Evolutionary conservation across 768 basidiomycete species (phyloP).

Genomic region (Russula earlei): DNA sequence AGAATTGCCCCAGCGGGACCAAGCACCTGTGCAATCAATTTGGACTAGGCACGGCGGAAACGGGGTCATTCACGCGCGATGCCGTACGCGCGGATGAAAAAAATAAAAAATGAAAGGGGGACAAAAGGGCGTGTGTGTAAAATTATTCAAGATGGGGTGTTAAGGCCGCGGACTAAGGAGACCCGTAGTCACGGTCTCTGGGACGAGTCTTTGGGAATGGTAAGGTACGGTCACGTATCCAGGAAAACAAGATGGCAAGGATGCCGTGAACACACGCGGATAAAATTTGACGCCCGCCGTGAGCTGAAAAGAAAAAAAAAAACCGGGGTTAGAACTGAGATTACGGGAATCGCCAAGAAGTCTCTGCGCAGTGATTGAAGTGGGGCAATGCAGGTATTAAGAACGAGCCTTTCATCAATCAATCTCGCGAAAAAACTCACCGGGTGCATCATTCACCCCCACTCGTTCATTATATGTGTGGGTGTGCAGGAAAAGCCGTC

Average conservation of each 20-base stretch:
- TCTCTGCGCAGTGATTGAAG: not conserved
- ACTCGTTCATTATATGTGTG: not conserved
- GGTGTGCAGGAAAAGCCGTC: too few relatives aligned
- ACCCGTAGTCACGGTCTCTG: conserved; percentile 1
- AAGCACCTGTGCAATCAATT: conserved; percentile 12
- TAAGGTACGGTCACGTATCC: not conserved
- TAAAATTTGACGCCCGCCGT: not conserved
- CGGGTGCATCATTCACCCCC: not conserved
- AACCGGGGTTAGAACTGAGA: not conserved
- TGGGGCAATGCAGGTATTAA: not conserved
- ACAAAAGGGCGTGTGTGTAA: not conserved
- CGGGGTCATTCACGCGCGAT: conserved; percentile 13
- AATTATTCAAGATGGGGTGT: not conserved
- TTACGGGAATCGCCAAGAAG: conserved; percentile 6
- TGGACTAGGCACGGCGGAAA: conserved; percentile 16
- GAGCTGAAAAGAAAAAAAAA: not conserved
- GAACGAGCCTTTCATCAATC: not conserved
- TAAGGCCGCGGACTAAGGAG: conserved; percentile 5
- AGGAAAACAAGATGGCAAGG: not conserved
- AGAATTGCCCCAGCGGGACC: conserved; percentile 17
- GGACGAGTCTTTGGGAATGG: conserved; percentile 5
- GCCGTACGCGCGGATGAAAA: conserved; percentile 6
- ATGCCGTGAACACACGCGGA: conserved; percentile 10
- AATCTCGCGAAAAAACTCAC: not conserved
- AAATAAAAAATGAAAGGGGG: too few relatives aligned